A percentile compares a stretch with the other conserved stretches of the same genome.
These are phyloP conservation scores for Hericium coralloides DNA, from an alignment of 768 basidiomycete genomes.

Conservation along the genomic window DNA sequence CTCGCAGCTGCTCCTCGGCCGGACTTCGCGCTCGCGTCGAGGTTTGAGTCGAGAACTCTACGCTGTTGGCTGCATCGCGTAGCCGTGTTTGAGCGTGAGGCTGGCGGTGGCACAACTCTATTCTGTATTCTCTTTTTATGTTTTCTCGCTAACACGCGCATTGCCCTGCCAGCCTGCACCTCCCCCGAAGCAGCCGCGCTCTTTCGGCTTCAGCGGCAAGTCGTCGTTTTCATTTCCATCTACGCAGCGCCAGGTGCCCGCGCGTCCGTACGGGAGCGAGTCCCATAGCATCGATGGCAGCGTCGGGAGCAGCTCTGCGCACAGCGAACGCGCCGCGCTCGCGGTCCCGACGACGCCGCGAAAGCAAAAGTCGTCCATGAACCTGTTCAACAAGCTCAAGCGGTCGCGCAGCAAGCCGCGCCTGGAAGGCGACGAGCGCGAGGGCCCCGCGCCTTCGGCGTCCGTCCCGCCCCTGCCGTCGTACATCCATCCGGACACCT, in stretches of 20 bases:
- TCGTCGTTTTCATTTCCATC: slow-evolving; percentile 26
- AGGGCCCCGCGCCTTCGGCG: slow-evolving; percentile 17
- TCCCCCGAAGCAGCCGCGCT: slow-evolving; percentile 28
- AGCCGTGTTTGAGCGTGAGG: too few relatives aligned
- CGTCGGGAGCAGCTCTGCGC: slow-evolving; percentile 24
- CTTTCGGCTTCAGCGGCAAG: slow-evolving; percentile 32
- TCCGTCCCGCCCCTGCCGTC: slow-evolving; percentile 13
- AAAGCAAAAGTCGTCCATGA: slow-evolving; percentile 41
- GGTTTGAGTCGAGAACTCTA: too few relatives aligned
- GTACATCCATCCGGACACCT: slow-evolving; percentile 4
- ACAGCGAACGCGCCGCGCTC: slow-evolving; percentile 17
- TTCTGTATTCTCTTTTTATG: not conserved
- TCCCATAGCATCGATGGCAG: slow-evolving; percentile 17
- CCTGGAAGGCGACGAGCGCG: slow-evolving; percentile 31
- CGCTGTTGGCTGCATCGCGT: too few relatives aligned
- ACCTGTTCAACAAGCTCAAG: slow-evolving; percentile 30
- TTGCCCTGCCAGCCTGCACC: slow-evolving; percentile 29
- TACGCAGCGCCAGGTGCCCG: slow-evolving; percentile 13
- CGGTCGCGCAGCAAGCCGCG: slow-evolving; percentile 32
- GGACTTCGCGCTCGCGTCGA: too few relatives aligned
- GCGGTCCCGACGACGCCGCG: slow-evolving; percentile 26
- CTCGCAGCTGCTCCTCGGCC: too few relatives aligned
- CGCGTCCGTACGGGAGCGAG: slow-evolving; percentile 20
- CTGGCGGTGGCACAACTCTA: not conserved
- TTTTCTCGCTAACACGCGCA: not conserved